Evolutionary conservation across 176 grass and related monocot species (phyloP).

Genomic region (Oryza glumipatula): DNA sequence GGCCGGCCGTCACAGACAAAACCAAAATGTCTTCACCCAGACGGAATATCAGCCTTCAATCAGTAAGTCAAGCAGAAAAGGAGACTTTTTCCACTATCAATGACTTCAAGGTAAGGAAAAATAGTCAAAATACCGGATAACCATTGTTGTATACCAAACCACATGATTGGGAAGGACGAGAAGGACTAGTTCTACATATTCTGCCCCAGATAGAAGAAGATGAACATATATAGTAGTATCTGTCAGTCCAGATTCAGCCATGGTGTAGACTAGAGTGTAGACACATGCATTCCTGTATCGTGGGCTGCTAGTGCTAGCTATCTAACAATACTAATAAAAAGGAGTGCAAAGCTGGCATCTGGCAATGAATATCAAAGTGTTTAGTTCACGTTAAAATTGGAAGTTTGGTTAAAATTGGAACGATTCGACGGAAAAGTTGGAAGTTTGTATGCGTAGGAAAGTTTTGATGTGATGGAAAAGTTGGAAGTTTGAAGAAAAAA

Average conservation of each 20-base stretch:
- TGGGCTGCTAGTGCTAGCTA: too few relatives aligned
- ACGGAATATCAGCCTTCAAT: neutral
- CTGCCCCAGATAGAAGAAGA: neutral
- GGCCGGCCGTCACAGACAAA: neutral
- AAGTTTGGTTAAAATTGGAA: too few relatives aligned
- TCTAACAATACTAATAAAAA: neutral
- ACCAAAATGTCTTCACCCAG: neutral
- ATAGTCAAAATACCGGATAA: neutral
- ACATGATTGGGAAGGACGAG: neutral
- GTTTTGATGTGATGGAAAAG: too few relatives aligned
- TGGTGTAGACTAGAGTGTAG: neutral
- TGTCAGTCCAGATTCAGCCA: neutral
- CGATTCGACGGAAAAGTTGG: too few relatives aligned
- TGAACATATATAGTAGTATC: neutral
- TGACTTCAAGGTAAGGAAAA: neutral
- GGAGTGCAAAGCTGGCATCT: too few relatives aligned
- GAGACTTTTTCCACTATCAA: neutral
- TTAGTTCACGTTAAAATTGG: too few relatives aligned
- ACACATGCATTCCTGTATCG: too few relatives aligned
- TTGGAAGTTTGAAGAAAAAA: too few relatives aligned
- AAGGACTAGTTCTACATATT: neutral
- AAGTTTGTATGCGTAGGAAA: too few relatives aligned
- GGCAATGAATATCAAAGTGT: too few relatives aligned
- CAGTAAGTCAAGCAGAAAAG: neutral
- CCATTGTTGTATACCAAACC: neutral